Evolutionary conservation across 2,329 filamentous ascomycete genomes (phyloP).

Genomic region (Sphaerulina populicola): DNA sequence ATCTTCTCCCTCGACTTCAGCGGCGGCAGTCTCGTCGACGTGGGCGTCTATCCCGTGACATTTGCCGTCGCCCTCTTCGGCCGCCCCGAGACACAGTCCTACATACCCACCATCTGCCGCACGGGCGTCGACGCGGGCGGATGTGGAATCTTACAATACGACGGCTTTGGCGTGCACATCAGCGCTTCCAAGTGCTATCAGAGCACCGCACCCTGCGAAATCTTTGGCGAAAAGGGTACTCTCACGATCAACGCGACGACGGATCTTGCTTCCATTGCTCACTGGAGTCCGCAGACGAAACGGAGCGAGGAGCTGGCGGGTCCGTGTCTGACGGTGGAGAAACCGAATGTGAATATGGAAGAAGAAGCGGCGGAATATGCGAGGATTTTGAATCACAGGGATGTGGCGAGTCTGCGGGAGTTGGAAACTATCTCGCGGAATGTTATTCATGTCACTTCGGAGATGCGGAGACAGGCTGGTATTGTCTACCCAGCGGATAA

Average conservation of each 20-base stretch:
- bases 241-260: constrained; percentile 39
- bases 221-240: constrained; percentile 44
- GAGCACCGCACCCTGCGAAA: constrained; percentile 39
- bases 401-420: constrained; percentile 33
- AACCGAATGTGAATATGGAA: constrained; percentile 40
- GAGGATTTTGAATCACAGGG: constrained; percentile 36
- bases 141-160: constrained; percentile 38
- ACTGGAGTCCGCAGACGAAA: constrained; percentile 40
- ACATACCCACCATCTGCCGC: constrained; percentile 37
- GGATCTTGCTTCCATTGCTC: constrained; percentile 37
- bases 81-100: constrained; percentile 35
- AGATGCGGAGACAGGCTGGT: constrained; percentile 39
- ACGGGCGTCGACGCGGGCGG: constrained; percentile 44
- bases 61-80: constrained; percentile 44
- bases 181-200: constrained; percentile 40
- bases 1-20: constrained; percentile 43
- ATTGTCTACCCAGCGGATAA: constrained; percentile 37
- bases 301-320: constrained; percentile 35
- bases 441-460: constrained; percentile 38
- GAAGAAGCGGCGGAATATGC: constrained; percentile 44
- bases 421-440: constrained; percentile 38
- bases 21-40: constrained; percentile 42
- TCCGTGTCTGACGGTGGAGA: constrained; percentile 25
- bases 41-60: constrained; percentile 43
- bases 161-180: constrained; percentile 38